Conservation (phyloP, 768 basidiomycete genomes). For the Naganishia friedmannii region DNA sequence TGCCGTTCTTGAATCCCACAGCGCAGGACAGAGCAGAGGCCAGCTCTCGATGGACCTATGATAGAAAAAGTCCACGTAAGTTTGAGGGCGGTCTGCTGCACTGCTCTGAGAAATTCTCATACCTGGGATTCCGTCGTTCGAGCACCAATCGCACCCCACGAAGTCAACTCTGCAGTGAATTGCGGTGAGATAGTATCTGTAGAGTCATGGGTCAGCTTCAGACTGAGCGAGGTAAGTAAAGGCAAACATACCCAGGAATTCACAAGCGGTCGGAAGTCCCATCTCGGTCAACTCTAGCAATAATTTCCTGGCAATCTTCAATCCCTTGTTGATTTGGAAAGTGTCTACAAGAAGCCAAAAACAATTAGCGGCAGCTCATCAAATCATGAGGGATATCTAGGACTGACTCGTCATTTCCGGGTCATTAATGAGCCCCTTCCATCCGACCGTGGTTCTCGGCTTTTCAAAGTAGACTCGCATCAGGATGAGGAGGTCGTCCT, state of each 20-base stretch:
- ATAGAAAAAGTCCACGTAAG: neutral
- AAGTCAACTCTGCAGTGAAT: slow-evolving; percentile 87
- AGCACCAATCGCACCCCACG: slow-evolving; percentile 97
- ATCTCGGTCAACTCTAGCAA: slow-evolving; percentile 84
- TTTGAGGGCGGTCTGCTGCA: neutral
- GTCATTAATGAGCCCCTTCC: slow-evolving; percentile 67
- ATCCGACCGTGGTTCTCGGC: slow-evolving; percentile 94
- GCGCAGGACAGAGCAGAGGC: slow-evolving; percentile 96
- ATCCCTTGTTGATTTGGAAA: slow-evolving; percentile 95
- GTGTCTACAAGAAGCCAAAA: slow-evolving; percentile 50
- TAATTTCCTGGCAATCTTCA: slow-evolving; percentile 79
- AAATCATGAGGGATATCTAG: neutral
- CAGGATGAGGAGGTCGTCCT: slow-evolving; percentile 71
- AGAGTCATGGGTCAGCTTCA: neutral
- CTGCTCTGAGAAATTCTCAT: neutral
- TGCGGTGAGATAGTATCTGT: slow-evolving; percentile 68
- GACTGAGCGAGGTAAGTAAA: too few species aligned
- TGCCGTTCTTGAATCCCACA: slow-evolving; percentile 96
- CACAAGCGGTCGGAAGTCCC: slow-evolving; percentile 89
- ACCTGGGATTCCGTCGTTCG: slow-evolving; percentile 80
- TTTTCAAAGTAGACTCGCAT: slow-evolving; percentile 98
- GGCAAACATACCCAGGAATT: slow-evolving; percentile 66
- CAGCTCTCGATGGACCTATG: slow-evolving; percentile 85
- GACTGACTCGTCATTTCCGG: slow-evolving; percentile 5
- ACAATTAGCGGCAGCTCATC: slow-evolving; percentile 64